Conservation (phyloP, 371 early-diverging fungal genomes). For the Spiromyces aspiralis region DNA sequence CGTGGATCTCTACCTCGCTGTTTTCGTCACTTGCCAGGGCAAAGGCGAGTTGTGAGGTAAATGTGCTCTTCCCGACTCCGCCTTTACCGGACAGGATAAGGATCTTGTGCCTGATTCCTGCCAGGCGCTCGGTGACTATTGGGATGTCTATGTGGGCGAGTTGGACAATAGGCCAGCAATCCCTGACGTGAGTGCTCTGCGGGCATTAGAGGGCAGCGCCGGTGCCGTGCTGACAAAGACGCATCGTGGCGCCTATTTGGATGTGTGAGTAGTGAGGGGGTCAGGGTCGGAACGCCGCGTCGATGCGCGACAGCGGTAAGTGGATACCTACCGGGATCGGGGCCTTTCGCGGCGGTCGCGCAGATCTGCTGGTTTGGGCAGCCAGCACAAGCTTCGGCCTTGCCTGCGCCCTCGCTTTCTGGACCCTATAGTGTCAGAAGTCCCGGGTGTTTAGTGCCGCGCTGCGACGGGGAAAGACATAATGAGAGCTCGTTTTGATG, state of each 20-base stretch:
- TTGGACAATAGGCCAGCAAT: too few relatives aligned
- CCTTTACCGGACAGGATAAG: conserved; percentile 98
- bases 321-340: conserved; percentile 52
- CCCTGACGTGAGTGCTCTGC: too few relatives aligned
- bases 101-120: conserved; percentile 55
- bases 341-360: conserved; percentile 72
- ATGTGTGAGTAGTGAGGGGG: too few relatives aligned
- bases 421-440: conserved; percentile 34
- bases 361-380: conserved; percentile 95
- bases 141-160: conserved; percentile 37
- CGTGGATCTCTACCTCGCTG: too few relatives aligned
- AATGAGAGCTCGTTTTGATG: not conserved
- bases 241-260: too few relatives aligned
- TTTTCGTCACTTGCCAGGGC: conserved; percentile 49
- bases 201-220: too few relatives aligned
- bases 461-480: not conserved
- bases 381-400: conserved; percentile 82
- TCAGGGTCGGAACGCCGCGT: not conserved
- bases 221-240: too few relatives aligned
- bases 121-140: conserved; percentile 49
- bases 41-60: conserved; percentile 62
- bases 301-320: conserved; percentile 6
- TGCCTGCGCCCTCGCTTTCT: conserved; percentile 81
- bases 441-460: not conserved
- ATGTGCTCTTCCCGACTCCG: conserved; percentile 94